Conservation (phyloP, 78 protist species). For the Dictyostelium purpureum region DNA sequence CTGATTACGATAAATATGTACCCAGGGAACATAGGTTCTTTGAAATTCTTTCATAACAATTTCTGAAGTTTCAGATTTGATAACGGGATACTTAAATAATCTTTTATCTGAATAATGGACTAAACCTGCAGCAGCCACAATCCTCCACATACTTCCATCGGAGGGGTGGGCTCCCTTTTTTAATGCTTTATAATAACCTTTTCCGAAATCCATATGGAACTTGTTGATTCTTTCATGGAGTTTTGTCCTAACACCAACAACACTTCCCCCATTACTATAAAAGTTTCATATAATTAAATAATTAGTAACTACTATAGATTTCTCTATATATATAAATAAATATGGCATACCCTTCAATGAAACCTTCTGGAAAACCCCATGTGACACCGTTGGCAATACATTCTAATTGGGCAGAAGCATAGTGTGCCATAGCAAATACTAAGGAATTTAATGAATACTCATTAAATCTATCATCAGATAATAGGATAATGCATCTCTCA, state of each 20-base stretch:
- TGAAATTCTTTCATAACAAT: neutral
- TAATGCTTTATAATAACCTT: neutral
- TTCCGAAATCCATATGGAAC: slow-evolving; percentile 1
- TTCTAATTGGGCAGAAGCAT: too few species aligned
- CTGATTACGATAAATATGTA: neutral
- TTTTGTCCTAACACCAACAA: neutral
- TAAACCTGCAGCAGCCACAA: neutral
- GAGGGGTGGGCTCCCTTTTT: neutral
- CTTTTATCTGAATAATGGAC: neutral
- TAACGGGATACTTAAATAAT: neutral
- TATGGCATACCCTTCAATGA: neutral
- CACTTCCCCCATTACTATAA: neutral
- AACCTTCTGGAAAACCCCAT: neutral
- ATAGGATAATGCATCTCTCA: too few species aligned
- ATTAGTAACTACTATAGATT: neutral
- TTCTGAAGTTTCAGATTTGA: neutral
- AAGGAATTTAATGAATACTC: too few species aligned
- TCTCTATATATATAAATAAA: neutral
- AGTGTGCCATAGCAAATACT: too few species aligned
- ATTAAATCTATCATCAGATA: too few species aligned
- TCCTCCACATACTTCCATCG: neutral
- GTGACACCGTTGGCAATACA: too few species aligned
- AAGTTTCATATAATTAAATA: neutral
- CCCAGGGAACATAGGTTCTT: neutral
- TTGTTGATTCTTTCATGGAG: neutral